Percentiles rank a stretch among this genome's conserved stretches.
phyloP scores from a whole-genome alignment of 2,329 filamentous ascomycete species.

The Lachnellula subtilissima region DNA sequence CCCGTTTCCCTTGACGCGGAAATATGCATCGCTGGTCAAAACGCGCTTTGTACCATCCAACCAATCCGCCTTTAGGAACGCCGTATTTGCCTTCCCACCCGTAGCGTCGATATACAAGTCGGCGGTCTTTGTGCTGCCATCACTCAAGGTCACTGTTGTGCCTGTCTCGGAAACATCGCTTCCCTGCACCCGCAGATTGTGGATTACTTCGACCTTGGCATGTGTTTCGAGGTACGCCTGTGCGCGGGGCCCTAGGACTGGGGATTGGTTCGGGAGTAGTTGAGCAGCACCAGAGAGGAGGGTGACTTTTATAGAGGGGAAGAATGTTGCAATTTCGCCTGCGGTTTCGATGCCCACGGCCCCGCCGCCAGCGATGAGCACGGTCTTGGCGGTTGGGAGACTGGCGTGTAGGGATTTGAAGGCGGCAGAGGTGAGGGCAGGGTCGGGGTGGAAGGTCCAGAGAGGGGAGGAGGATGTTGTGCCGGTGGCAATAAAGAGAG shows the following conservation, averaged over 20 bases:
- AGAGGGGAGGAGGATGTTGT: slow-evolving; percentile 36
- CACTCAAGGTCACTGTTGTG: slow-evolving; percentile 36
- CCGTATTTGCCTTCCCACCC: slow-evolving; percentile 38
- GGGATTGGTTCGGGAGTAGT: slow-evolving; percentile 9
- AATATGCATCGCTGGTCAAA: slow-evolving; percentile 39
- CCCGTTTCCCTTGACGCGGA: slow-evolving; percentile 34
- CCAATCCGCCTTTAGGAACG: slow-evolving; percentile 42
- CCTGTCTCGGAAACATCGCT: slow-evolving; percentile 27
- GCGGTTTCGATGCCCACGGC: slow-evolving; percentile 30
- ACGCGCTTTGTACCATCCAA: slow-evolving; percentile 45
- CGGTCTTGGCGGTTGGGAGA: slow-evolving; percentile 18
- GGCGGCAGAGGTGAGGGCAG: slow-evolving; percentile 22
- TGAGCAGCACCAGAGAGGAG: slow-evolving; percentile 11
- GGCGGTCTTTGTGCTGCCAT: slow-evolving; percentile 38
- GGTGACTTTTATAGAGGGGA: slow-evolving; percentile 16
- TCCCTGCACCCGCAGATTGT: slow-evolving; percentile 35
- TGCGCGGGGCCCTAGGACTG: slow-evolving; percentile 9
- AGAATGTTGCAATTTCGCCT: slow-evolving; percentile 28
- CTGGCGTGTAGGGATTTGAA: slow-evolving; percentile 32
- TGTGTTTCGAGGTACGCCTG: slow-evolving; percentile 44
- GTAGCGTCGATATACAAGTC: slow-evolving; percentile 45
- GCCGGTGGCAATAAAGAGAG: slow-evolving; percentile 50
- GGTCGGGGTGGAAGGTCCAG: slow-evolving; percentile 43
- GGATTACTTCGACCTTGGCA: slow-evolving; percentile 42
- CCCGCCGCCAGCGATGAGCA: slow-evolving; percentile 29